Percentiles rank a stretch among this genome's conserved stretches.
Evolutionary conservation across 2,329 filamentous ascomycete species (phyloP).

Genomic region (Fusarium duplospermum): DNA sequence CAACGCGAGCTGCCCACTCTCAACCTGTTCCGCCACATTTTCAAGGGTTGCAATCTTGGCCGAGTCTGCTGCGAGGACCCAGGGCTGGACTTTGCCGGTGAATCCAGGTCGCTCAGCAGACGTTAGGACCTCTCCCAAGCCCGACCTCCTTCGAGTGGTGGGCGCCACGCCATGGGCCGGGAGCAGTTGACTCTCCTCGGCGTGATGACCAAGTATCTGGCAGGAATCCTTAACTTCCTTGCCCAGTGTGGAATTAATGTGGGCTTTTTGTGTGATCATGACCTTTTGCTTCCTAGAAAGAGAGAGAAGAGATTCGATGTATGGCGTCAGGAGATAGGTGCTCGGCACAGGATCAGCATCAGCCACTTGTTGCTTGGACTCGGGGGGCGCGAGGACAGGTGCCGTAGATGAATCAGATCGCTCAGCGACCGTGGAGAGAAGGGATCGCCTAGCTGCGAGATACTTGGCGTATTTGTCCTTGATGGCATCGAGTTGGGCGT

Average conservation of each 20-base stretch:
- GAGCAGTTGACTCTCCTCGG: conserved; percentile 72
- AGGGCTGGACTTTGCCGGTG: conserved; percentile 62
- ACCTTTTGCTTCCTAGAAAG: conserved; percentile 68
- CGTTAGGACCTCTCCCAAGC: conserved; percentile 58
- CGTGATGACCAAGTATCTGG: conserved; percentile 64
- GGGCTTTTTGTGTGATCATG: conserved; percentile 68
- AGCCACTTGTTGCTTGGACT: conserved; percentile 11
- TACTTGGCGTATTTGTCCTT: conserved; percentile 67
- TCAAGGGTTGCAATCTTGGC: conserved; percentile 70
- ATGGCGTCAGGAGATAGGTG: conserved; percentile 65
- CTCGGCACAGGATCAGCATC: conserved; percentile 37
- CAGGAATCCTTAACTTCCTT: conserved; percentile 63
- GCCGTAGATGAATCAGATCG: conserved; percentile 45
- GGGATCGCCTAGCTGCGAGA: conserved; percentile 58
- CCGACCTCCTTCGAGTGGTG: conserved; percentile 50
- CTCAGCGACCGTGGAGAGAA: conserved; percentile 57
- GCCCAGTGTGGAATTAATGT: conserved; percentile 62
- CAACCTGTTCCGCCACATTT: conserved; percentile 68
- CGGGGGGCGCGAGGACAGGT: conserved; percentile 31
- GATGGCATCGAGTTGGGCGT: conserved; percentile 59
- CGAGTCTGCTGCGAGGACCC: conserved; percentile 70
- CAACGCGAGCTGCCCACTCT: conserved; percentile 67
- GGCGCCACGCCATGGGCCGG: conserved; percentile 60
- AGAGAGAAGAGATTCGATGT: conserved; percentile 64
- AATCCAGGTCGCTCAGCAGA: conserved; percentile 54